Conservation (phyloP, 257 asterid genomes). For the Handroanthus guayacan region DNA sequence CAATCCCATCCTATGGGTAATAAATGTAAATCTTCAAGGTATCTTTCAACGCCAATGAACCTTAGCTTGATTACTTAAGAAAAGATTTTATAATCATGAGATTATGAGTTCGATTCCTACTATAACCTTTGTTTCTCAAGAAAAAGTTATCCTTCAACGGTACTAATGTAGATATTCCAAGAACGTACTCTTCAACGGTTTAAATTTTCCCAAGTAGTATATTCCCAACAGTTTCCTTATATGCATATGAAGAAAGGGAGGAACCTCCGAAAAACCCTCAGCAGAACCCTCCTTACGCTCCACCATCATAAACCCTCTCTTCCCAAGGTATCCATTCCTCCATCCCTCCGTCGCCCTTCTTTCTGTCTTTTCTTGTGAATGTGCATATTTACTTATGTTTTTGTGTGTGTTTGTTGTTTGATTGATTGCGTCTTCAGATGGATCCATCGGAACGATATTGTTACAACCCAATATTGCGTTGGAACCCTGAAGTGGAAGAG, state of each 20-base stretch:
- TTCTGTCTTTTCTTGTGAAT: neutral
- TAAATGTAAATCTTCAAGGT: too few relatives aligned
- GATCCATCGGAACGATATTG: conserved; percentile 77
- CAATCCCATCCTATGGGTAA: too few relatives aligned
- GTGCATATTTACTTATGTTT: neutral
- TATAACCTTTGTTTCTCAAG: too few relatives aligned
- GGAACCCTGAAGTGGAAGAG: conserved; percentile 89
- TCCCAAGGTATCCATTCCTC: conserved; percentile 31
- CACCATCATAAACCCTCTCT: conserved; percentile 37
- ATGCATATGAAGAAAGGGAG: conserved; percentile 39
- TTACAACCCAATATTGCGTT: conserved; percentile 70
- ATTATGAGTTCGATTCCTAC: too few relatives aligned
- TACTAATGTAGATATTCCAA: too few relatives aligned
- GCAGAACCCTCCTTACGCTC: conserved; percentile 39
- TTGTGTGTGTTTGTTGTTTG: conserved; percentile 18
- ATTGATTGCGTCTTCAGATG: conserved; percentile 55
- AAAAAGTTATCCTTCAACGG: too few relatives aligned
- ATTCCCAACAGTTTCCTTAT: too few relatives aligned
- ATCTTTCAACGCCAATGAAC: too few relatives aligned
- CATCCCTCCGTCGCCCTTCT: neutral
- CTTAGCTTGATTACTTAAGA: too few relatives aligned
- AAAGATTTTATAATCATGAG: too few relatives aligned
- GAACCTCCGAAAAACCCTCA: conserved; percentile 42
- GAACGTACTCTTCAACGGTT: too few relatives aligned
- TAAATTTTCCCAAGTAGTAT: too few relatives aligned